A percentile compares a stretch with the other conserved stretches of the same genome.
Evolutionary conservation across 805 yeast species (phyloP).

Genomic region (Candida odintsovae): DNA sequence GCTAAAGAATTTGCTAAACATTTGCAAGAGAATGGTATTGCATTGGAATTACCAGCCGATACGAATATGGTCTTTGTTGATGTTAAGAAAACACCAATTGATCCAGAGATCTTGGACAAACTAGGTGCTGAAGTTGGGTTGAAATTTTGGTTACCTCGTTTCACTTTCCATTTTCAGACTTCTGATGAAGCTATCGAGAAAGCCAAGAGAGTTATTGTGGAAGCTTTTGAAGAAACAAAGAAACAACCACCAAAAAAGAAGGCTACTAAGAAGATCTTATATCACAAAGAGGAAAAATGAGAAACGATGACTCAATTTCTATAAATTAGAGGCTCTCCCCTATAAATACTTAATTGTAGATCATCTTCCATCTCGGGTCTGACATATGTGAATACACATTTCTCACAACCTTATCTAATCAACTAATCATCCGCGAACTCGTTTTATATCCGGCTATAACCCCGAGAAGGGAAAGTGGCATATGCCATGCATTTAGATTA

Average conservation of each 20-base stretch:
- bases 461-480: not conserved
- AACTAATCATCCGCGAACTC: no score
- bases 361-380: no score
- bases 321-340: no score
- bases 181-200: constrained; percentile 16
- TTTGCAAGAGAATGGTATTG: constrained; percentile 47
- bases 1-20: constrained; percentile 48
- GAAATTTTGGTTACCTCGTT: constrained; percentile 55
- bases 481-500: no score
- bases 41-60: constrained; percentile 63
- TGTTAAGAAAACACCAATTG: constrained; percentile 38
- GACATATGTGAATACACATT: no score
- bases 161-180: constrained; percentile 48
- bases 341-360: not conserved
- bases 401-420: no score
- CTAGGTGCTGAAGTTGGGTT: constrained; percentile 53
- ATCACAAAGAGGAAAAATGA: not conserved
- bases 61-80: constrained; percentile 84
- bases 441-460: not conserved
- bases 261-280: not conserved
- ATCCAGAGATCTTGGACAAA: constrained; percentile 47
- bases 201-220: constrained; percentile 27
- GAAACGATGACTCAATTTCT: no score
- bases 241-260: constrained; percentile 3
- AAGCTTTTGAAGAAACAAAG: constrained; percentile 32